Evolutionary conservation across 768 basidiomycete species (phyloP).

Genomic region (Rhizopogon vinicolor): DNA sequence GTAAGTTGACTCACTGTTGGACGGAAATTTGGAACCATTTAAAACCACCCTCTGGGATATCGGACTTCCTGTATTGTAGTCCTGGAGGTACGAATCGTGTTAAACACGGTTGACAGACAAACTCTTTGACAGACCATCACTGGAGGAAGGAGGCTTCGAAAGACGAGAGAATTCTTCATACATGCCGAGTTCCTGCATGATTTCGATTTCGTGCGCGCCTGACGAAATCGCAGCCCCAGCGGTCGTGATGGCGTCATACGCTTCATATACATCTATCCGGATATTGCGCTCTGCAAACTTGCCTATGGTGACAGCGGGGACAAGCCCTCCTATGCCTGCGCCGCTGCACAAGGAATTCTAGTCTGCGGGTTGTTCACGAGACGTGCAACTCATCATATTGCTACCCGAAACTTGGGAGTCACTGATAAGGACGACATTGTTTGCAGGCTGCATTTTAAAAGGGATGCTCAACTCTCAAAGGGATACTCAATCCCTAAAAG

Average conservation of each 20-base stretch:
- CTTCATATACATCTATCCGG: constrained; percentile 39
- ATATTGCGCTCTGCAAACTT: constrained; percentile 23
- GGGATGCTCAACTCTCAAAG: no score
- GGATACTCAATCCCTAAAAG: no score
- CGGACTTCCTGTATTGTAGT: constrained; percentile 8
- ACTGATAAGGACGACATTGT: constrained; percentile 3
- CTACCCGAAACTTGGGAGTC: constrained; percentile 6
- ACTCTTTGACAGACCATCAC: constrained; percentile 1
- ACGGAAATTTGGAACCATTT: constrained; percentile 14
- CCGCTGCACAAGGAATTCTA: background rate
- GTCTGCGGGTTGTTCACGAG: background rate
- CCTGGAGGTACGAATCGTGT: background rate
- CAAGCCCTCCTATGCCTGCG: constrained; percentile 34
- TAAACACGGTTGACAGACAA: background rate
- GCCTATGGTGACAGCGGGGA: constrained; percentile 30
- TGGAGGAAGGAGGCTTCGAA: constrained; percentile 7
- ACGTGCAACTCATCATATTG: background rate
- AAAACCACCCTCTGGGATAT: constrained; percentile 27
- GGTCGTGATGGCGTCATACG: constrained; percentile 32
- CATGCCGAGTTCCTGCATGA: constrained; percentile 37
- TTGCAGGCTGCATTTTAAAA: no score
- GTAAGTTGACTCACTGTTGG: constrained; percentile 7
- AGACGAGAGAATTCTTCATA: constrained; percentile 13
- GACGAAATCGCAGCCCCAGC: constrained; percentile 37
- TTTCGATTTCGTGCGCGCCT: constrained; percentile 40